Percentiles rank a stretch among this genome's conserved stretches.
Conservation (phyloP, 768 basidiomycete genomes). For the Pleurotus tuber-regium region DNA sequence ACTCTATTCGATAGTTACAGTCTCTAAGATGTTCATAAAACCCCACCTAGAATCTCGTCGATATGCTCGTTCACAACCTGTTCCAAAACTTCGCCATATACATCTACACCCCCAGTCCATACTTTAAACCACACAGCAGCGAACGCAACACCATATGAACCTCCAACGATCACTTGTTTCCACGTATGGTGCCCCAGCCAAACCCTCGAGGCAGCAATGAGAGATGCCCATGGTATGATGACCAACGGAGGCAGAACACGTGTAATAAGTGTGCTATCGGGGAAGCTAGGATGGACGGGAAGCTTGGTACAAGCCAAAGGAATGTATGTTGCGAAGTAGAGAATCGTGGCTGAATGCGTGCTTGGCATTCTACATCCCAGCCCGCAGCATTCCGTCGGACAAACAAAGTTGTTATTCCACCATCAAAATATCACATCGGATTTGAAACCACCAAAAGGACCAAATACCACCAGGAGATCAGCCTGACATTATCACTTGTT, state of each 20-base stretch:
- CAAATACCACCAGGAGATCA: no score
- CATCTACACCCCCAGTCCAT: slow-evolving; percentile 41
- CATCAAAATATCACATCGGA: no score
- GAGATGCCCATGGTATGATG: slow-evolving; percentile 50
- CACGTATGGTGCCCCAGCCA: slow-evolving; percentile 79
- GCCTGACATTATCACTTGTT: no score
- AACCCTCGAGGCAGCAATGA: slow-evolving; percentile 62
- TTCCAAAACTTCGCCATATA: slow-evolving; percentile 21
- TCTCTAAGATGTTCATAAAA: no score
- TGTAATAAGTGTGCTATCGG: slow-evolving; percentile 25
- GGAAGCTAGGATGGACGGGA: slow-evolving; percentile 57
- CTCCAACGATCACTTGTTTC: slow-evolving; percentile 64
- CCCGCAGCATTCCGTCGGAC: no score
- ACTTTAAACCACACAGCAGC: slow-evolving; percentile 54
- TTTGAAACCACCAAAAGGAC: no score
- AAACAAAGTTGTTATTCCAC: no score
- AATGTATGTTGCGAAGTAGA: slow-evolving; percentile 62
- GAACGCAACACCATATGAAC: slow-evolving; percentile 50
- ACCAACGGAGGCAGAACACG: slow-evolving; percentile 46
- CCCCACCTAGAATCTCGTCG: not conserved
- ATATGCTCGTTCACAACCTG: slow-evolving; percentile 10
- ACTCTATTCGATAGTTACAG: no score
- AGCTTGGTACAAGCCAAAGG: slow-evolving; percentile 54
- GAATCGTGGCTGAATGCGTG: slow-evolving; percentile 72
- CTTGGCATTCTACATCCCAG: slow-evolving; percentile 79